These are phyloP conservation scores for Dendryphion nanum DNA, from an alignment of 2,329 filamentous ascomycete genomes.

Conservation along the genomic window DNA sequence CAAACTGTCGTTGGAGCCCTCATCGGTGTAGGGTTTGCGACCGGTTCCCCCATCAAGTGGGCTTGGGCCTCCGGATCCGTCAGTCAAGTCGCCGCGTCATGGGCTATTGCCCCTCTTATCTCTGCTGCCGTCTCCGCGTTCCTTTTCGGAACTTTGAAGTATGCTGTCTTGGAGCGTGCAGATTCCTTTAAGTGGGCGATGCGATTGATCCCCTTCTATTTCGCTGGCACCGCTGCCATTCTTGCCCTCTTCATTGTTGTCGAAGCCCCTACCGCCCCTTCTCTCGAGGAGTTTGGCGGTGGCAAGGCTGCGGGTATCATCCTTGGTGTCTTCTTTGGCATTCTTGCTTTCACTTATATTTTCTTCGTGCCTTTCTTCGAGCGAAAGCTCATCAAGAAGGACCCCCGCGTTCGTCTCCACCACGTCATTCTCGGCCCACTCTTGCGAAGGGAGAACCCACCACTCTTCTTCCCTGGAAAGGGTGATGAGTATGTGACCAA, in stretches of 20 bases:
- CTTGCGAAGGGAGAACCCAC: constrained; percentile 39
- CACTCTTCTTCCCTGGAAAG: constrained; percentile 42
- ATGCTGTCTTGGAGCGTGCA: constrained; percentile 48
- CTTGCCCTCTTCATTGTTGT: constrained; percentile 60
- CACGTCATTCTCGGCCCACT: constrained; percentile 37
- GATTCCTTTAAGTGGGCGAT: constrained; percentile 52
- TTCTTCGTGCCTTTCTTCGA: constrained; percentile 30
- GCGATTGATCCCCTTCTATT: constrained; percentile 50
- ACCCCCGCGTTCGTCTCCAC: constrained; percentile 23
- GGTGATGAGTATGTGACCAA: constrained; percentile 38
- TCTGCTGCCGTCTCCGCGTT: constrained; percentile 49
- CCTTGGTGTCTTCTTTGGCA: constrained; percentile 24
- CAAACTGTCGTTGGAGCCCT: constrained; percentile 61
- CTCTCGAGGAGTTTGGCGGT: constrained; percentile 27
- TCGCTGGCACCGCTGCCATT: constrained; percentile 49
- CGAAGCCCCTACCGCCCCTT: constrained; percentile 38
- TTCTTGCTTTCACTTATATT: constrained; percentile 19
- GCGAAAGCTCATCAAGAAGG: constrained; percentile 25
- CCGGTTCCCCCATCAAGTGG: constrained; percentile 20
- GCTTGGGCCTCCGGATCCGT: constrained; percentile 24
- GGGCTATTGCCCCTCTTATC: constrained; percentile 51
- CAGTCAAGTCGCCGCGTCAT: constrained; percentile 42
- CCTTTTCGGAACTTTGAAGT: constrained; percentile 52
- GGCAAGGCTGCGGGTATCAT: constrained; percentile 29
- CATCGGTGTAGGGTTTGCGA: constrained; percentile 58